These are phyloP conservation scores for Blastosporella zonata DNA, from an alignment of 1,284 basidiomycete species.

Conservation along the genomic window DNA sequence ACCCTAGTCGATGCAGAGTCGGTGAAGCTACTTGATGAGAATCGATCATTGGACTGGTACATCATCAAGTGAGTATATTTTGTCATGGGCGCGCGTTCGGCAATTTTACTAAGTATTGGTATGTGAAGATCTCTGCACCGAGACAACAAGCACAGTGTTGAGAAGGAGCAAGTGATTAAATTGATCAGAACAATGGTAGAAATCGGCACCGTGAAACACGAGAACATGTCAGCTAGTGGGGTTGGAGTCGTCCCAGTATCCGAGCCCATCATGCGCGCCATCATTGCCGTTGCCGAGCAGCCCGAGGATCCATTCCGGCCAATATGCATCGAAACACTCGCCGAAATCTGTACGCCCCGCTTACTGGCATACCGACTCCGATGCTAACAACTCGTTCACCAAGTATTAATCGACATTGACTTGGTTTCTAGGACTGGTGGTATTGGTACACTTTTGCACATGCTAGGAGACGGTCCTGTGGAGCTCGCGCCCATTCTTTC, in stretches of 20 bases:
- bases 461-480: constrained; percentile 82
- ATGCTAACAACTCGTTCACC: constrained; percentile 8
- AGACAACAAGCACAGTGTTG: constrained; percentile 79
- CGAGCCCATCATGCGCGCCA: constrained; percentile 79
- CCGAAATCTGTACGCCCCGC: constrained; percentile 78
- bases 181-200: constrained; percentile 85
- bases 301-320: constrained; percentile 86
- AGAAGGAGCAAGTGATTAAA: constrained; percentile 95
- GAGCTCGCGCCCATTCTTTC: constrained; percentile 88
- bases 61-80: constrained; percentile 66
- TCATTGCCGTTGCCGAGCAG: constrained; percentile 93
- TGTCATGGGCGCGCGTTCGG: constrained; percentile 5
- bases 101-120: constrained; percentile 1
- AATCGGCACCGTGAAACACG: constrained; percentile 57
- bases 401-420: constrained; percentile 71
- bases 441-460: constrained; percentile 83
- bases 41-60: constrained; percentile 81
- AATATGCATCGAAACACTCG: constrained; percentile 86
- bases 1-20: constrained; percentile 70
- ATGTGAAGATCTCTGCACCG: constrained; percentile 71
- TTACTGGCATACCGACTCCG: not conserved
- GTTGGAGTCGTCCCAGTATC: constrained; percentile 58
- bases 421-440: constrained; percentile 82
- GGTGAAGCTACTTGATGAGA: constrained; percentile 55
- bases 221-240: constrained; percentile 41